Conservation (phyloP, 306 rosid species). For the Cotoneaster glaucophyllus region DNA sequence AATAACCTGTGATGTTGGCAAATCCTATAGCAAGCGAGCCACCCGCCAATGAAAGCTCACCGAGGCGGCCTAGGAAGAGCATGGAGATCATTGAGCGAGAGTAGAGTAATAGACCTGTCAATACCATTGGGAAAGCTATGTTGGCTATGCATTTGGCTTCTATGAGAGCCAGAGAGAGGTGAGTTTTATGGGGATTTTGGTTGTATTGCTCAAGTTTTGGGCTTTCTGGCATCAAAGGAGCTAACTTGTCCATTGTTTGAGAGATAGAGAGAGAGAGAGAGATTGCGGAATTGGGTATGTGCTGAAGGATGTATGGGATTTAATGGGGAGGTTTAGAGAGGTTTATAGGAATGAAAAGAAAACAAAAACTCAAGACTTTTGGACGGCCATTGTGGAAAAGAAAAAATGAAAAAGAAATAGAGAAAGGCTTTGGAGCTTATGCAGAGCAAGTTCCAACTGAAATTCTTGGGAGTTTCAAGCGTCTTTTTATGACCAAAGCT, state of each 20-base stretch:
- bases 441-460: background rate
- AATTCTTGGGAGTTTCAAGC: conserved; percentile 22
- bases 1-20: conserved; percentile 85
- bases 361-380: conserved; percentile 1
- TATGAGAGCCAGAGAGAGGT: conserved; percentile 18
- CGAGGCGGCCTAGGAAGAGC: conserved; percentile 75
- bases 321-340: conserved; percentile 17
- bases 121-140: conserved; percentile 63
- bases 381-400: conserved; percentile 25
- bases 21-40: conserved; percentile 85
- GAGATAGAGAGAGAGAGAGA: background rate
- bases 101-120: conserved; percentile 64
- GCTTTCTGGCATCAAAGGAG: conserved; percentile 36
- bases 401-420: too few species aligned
- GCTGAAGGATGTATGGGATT: conserved; percentile 14
- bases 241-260: conserved; percentile 2
- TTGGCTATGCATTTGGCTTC: conserved; percentile 50
- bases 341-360: background rate
- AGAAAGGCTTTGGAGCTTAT: conserved; percentile 4
- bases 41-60: conserved; percentile 71
- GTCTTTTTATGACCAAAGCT: conserved; percentile 44
- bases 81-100: conserved; percentile 86
- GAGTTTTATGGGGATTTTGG: conserved; percentile 15
- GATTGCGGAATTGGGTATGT: background rate
- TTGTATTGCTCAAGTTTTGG: conserved; percentile 25